These are phyloP conservation scores for Medicago lupulina DNA, from an alignment of 306 rosid species.

Conservation along the genomic window DNA sequence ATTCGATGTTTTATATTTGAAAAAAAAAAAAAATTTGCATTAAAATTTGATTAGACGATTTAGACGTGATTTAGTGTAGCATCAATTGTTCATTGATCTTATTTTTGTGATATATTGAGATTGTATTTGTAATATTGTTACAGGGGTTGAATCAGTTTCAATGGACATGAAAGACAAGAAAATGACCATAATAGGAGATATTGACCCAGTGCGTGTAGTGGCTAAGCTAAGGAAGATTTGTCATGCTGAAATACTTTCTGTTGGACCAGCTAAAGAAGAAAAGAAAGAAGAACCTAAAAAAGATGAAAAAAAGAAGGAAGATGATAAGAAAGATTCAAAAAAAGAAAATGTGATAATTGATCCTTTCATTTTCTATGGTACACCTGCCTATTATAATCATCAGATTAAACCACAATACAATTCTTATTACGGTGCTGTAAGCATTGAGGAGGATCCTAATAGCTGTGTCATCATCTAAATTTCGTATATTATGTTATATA, in stretches of 20 bases:
- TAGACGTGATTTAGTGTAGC: not conserved
- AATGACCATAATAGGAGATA: conserved; percentile 59
- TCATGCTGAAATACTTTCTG: conserved; percentile 52
- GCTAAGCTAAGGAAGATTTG: conserved; percentile 58
- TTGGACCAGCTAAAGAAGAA: conserved; percentile 59
- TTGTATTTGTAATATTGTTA: conserved; percentile 22
- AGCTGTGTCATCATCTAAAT: conserved; percentile 65
- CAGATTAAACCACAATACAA: not conserved
- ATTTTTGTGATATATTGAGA: not conserved
- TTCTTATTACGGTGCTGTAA: not conserved
- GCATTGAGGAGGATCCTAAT: conserved; percentile 54
- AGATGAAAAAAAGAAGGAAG: not conserved
- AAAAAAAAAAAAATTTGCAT: too few species aligned
- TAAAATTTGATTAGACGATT: not conserved
- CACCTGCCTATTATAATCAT: conserved; percentile 22
- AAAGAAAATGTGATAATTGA: conserved; percentile 3
- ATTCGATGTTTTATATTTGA: too few species aligned
- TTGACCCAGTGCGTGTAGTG: conserved; percentile 62
- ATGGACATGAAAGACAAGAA: conserved; percentile 67
- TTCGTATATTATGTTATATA: not conserved
- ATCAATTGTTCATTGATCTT: not conserved
- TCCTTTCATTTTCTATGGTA: not conserved
- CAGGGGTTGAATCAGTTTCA: conserved; percentile 62
- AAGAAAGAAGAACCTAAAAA: conserved; percentile 52
- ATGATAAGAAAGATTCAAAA: conserved; percentile 8